Conservation (phyloP, 73 alveolate genomes). For the Paramecium caudatum region DNA sequence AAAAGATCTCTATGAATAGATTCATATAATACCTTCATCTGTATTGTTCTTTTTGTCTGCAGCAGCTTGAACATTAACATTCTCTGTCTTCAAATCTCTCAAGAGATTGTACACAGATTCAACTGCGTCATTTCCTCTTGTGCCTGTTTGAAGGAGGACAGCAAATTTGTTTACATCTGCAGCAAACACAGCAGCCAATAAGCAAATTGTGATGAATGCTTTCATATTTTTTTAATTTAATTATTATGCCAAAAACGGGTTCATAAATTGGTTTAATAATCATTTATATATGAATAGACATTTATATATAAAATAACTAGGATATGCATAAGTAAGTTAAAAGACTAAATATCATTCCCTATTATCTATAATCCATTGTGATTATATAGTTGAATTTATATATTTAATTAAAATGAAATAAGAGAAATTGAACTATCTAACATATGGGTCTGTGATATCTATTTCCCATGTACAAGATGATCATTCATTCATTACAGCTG, state of each 20-base stretch:
- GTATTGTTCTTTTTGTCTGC: slow-evolving; percentile 67
- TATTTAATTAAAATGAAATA: not conserved
- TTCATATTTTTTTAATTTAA: slow-evolving; percentile 40
- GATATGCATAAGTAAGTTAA: no score
- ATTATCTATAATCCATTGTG: no score
- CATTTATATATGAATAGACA: no score
- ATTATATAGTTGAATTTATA: no score
- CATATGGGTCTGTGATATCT: slow-evolving; percentile 75
- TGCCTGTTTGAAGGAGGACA: slow-evolving; percentile 67
- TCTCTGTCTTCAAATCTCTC: slow-evolving; percentile 71
- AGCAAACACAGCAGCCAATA: slow-evolving; percentile 66
- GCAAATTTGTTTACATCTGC: slow-evolving; percentile 67
- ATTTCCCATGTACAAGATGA: slow-evolving; percentile 73
- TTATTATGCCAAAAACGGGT: slow-evolving; percentile 61
- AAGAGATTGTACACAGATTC: slow-evolving; percentile 63
- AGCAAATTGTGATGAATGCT: slow-evolving; percentile 59
- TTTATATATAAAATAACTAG: no score
- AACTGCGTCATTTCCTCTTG: slow-evolving; percentile 72
- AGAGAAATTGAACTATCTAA: slow-evolving; percentile 27
- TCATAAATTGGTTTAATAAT: slow-evolving; percentile 44
- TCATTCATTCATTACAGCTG: slow-evolving; percentile 65
- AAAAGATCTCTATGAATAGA: slow-evolving; percentile 35
- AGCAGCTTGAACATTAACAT: slow-evolving; percentile 68
- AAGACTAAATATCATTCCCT: no score
- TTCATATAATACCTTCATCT: slow-evolving; percentile 55